These are phyloP conservation scores for Mycena metata DNA, from an alignment of 768 basidiomycete species.

Conservation along the genomic window DNA sequence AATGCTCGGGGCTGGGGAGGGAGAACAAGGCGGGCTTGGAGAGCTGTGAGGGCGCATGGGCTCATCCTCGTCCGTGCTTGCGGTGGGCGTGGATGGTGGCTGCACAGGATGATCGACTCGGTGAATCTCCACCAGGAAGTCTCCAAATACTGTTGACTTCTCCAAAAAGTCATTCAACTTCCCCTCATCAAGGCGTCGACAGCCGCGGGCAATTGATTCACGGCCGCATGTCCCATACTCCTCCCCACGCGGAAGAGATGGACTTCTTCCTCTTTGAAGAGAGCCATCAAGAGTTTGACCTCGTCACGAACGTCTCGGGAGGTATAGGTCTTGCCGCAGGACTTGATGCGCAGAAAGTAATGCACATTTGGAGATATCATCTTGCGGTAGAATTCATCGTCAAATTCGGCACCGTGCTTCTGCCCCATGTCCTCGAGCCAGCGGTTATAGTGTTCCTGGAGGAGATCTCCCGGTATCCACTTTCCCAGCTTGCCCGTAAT, in stretches of 20 bases:
- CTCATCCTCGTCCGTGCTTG: too few relatives aligned
- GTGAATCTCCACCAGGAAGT: background rate
- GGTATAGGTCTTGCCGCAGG: slow-evolving; percentile 35
- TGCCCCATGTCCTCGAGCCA: slow-evolving; percentile 40
- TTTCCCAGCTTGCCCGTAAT: slow-evolving; percentile 33
- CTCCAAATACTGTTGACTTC: background rate
- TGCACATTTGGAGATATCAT: slow-evolving; percentile 43
- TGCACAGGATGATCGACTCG: too few relatives aligned
- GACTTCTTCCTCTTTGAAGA: slow-evolving; percentile 38
- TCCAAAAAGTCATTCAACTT: background rate
- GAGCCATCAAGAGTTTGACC: slow-evolving; percentile 30
- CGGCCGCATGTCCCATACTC: slow-evolving; percentile 33
- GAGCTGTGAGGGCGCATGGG: too few relatives aligned
- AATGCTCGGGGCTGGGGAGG: too few relatives aligned
- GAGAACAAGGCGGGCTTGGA: too few relatives aligned
- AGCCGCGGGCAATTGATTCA: slow-evolving; percentile 33
- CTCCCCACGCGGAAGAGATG: slow-evolving; percentile 39
- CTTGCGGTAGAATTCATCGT: slow-evolving; percentile 38
- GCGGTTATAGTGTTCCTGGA: slow-evolving; percentile 44
- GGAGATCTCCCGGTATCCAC: slow-evolving; percentile 37
- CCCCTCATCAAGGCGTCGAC: slow-evolving; percentile 28
- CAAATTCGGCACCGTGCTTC: slow-evolving; percentile 40
- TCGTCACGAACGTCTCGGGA: slow-evolving; percentile 38
- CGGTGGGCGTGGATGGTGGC: too few relatives aligned
- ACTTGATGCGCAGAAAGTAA: slow-evolving; percentile 35